These are phyloP conservation scores for Diaporthe velutina DNA, from an alignment of 2,329 filamentous ascomycete species.

Conservation along the genomic window DNA sequence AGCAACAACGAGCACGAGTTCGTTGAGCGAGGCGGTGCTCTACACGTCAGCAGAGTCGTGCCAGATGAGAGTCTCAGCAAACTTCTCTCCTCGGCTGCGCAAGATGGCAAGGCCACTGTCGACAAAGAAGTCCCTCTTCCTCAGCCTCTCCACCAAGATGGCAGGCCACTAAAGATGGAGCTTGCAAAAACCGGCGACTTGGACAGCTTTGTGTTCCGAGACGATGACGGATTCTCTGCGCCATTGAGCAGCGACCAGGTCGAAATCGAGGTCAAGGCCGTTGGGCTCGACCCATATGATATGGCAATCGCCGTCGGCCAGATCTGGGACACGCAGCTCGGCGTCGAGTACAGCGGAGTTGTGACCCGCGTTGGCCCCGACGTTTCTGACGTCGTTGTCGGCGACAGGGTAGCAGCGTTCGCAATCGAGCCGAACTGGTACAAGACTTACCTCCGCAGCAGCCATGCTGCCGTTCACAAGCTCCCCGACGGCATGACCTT, in stretches of 20 bases:
- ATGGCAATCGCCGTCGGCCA: slow-evolving; percentile 18
- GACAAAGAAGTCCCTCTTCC: not conserved
- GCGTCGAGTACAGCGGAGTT: slow-evolving; percentile 25
- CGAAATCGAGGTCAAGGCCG: slow-evolving; percentile 49
- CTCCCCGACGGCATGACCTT: slow-evolving; percentile 29
- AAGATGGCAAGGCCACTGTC: not conserved
- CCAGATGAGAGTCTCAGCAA: slow-evolving; percentile 40
- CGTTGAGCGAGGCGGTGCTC: slow-evolving; percentile 44
- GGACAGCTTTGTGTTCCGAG: slow-evolving; percentile 24
- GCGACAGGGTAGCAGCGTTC: slow-evolving; percentile 30
- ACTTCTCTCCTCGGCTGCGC: slow-evolving; percentile 10
- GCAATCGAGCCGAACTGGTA: slow-evolving; percentile 13
- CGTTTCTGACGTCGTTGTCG: slow-evolving; percentile 22
- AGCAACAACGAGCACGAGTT: slow-evolving; percentile 47
- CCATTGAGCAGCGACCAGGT: slow-evolving; percentile 44
- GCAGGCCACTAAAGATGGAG: slow-evolving; percentile 20
- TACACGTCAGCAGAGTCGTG: slow-evolving; percentile 46
- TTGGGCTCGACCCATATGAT: slow-evolving; percentile 48
- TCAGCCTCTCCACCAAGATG: not conserved
- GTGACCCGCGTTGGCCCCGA: slow-evolving; percentile 34
- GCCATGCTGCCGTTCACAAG: slow-evolving; percentile 11
- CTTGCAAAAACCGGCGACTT: not conserved
- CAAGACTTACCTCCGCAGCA: not conserved
- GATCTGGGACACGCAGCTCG: slow-evolving; percentile 22
- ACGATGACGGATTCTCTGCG: not conserved